Evolutionary conservation across 2,329 filamentous ascomycete genomes (phyloP).

Genomic region (Westerdykella aurantiaca): DNA sequence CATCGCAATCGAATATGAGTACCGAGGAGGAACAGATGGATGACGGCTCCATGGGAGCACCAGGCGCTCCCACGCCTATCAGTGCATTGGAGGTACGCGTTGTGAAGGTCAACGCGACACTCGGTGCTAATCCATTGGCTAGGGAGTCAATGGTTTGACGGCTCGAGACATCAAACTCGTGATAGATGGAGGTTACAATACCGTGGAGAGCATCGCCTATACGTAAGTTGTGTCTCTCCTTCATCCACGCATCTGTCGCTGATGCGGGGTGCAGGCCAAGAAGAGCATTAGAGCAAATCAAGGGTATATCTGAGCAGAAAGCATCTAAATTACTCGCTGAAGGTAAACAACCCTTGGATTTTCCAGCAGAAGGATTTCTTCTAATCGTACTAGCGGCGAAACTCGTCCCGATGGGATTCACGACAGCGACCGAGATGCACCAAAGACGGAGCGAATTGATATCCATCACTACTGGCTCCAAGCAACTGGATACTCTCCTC

Average conservation of each 20-base stretch:
- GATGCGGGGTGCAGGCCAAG: conserved; percentile 47
- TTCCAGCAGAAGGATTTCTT: background rate
- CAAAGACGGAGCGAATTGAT: conserved; percentile 93
- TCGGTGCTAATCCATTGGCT: conserved; percentile 9
- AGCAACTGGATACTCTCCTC: conserved; percentile 90
- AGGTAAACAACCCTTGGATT: conserved; percentile 51
- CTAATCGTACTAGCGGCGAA: conserved; percentile 64
- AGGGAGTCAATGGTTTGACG: conserved; percentile 87
- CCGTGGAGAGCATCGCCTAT: conserved; percentile 92
- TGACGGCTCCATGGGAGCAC: conserved; percentile 68
- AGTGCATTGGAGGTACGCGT: conserved; percentile 70
- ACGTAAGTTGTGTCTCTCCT: conserved; percentile 52
- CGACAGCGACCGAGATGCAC: conserved; percentile 98
- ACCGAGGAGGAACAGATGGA: conserved; percentile 61
- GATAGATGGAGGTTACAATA: conserved; percentile 87
- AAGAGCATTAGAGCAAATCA: conserved; percentile 84
- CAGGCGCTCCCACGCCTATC: conserved; percentile 89
- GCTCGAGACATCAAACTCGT: conserved; percentile 92
- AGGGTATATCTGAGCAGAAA: conserved; percentile 96
- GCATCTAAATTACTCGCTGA: conserved; percentile 85
- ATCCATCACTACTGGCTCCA: conserved; percentile 95
- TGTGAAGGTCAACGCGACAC: background rate
- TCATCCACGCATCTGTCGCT: conserved; percentile 9
- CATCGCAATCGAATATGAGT: conserved; percentile 37
- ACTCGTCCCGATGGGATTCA: conserved; percentile 97